phyloP scores from a whole-genome alignment of 768 basidiomycete genomes.

The Calocybe indica region DNA sequence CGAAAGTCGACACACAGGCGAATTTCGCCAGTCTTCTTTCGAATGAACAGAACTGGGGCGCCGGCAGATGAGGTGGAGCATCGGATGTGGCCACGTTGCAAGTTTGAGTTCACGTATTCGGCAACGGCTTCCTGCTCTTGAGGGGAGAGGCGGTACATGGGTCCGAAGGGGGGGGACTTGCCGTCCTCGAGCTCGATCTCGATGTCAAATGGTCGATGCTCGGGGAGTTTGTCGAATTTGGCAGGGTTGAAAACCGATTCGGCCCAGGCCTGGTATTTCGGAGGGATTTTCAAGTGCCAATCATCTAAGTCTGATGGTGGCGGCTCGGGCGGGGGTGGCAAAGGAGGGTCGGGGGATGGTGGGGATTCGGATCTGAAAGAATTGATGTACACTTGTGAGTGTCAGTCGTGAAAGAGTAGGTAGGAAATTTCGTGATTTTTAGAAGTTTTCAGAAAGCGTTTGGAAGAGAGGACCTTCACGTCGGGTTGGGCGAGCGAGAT shows the following conservation, averaged over 20 bases:
- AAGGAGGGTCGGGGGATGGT: not conserved
- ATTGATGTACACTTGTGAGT: too few relatives aligned
- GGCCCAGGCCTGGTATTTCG: not conserved
- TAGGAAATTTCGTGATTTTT: too few relatives aligned
- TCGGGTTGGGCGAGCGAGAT: too few relatives aligned
- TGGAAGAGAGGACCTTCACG: too few relatives aligned
- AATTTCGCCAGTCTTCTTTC: slow-evolving; percentile 26
- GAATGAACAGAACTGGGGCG: slow-evolving; percentile 27
- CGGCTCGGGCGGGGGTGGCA: slow-evolving; percentile 7
- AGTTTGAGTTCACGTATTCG: slow-evolving; percentile 30
- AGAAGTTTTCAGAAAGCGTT: too few relatives aligned
- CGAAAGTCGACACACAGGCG: slow-evolving; percentile 25
- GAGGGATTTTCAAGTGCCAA: too few relatives aligned
- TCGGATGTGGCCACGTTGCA: slow-evolving; percentile 29
- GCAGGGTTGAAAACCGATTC: slow-evolving; percentile 19
- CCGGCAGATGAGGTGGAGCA: slow-evolving; percentile 22
- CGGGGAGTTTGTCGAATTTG: slow-evolving; percentile 20
- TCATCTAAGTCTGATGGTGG: slow-evolving; percentile 11
- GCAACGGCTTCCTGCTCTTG: slow-evolving; percentile 25
- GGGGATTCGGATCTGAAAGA: too few relatives aligned
- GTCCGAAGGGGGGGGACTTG: slow-evolving; percentile 23
- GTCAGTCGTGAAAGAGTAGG: too few relatives aligned
- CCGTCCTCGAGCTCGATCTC: slow-evolving; percentile 27
- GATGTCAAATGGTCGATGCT: slow-evolving; percentile 28
- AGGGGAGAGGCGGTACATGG: slow-evolving; percentile 26